A percentile compares a stretch with the other conserved stretches of the same genome.
phyloP scores from a whole-genome alignment of 768 basidiomycete species.

The Xerocomellus chrysenteron region DNA sequence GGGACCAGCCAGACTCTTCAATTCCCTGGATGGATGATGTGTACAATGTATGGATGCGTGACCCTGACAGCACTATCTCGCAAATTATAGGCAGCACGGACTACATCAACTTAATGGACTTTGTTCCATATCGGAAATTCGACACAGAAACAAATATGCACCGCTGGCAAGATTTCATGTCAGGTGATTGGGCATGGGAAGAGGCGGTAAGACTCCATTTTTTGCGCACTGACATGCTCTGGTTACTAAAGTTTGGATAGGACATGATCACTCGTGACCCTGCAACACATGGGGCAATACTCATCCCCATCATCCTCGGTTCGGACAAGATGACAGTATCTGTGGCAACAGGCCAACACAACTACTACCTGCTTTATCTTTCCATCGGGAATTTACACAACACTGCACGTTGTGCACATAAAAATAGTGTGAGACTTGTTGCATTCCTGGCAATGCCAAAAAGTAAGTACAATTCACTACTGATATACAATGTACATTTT shows the following conservation, averaged over 20 bases:
- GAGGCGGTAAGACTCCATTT: neutral
- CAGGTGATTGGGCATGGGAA: constrained; percentile 6
- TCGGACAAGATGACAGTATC: neutral
- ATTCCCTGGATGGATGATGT: neutral
- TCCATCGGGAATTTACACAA: constrained; percentile 7
- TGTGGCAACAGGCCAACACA: neutral
- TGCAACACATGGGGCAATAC: neutral
- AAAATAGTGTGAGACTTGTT: neutral
- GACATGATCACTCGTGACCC: neutral
- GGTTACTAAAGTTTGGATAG: neutral
- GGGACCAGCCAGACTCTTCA: neutral
- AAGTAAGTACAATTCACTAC: neutral
- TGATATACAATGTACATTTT: too few species aligned
- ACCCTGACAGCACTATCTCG: neutral
- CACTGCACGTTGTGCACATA: neutral
- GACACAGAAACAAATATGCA: neutral
- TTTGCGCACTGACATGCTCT: too few species aligned
- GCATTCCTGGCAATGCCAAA: constrained; percentile 4
- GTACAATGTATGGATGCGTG: neutral
- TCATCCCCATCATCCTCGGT: neutral
- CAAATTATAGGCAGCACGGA: neutral
- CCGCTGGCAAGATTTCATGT: neutral
- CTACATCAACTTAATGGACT: neutral
- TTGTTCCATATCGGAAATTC: neutral
- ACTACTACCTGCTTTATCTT: neutral